Evolutionary conservation across 805 yeast species (phyloP), one percentile per base, ranked within the genome.

Genomic region (Zygosaccharomyces kombuchaensis): DNA sequence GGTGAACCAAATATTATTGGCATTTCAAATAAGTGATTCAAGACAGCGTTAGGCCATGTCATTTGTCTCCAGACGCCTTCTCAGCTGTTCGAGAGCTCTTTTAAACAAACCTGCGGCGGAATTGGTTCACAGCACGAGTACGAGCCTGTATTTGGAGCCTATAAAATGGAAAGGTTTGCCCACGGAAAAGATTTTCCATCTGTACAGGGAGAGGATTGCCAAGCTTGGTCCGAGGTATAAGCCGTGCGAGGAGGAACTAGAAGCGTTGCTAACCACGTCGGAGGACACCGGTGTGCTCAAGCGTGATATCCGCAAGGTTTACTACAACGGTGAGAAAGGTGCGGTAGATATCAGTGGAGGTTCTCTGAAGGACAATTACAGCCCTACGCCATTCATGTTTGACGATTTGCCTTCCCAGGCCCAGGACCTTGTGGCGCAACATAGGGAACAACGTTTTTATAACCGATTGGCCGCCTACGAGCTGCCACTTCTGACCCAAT

Each of bases 401-500:
- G 87, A 82, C 59, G 89, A 83, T 58, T 71, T 80, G 51, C 83
- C 88, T 21, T 72, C 82, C 4, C 69, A 70, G 10, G 95, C 93
- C 17, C 95, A 84, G 56, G 82, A 84, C 56, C 76, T 77, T 49
- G 76, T 83, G 27, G 78, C 79, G 45, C 83, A 80, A 53, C 86
- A 81, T 57, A 77, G 97, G 60, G 83, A 79, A 53, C 81, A 78
- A 55, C 81, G 95, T 55, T 79, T 84, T 52, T 80, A 82, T 58
- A 82, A 82, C 59, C 77, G 97, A 57, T 73, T 87, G 36, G 87
- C 95, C 9, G 96, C 97, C 0, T 91, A 84, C 68, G 98, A 91
- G 63, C 76, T 91, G 73, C 99, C 99, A 6, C 76, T 80, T 45
- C 73, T 93, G 52, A 81, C 82, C 34, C 81, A 87, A 64, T 85